These are phyloP conservation scores for Globisporangium spiculum DNA, from an alignment of 352 stramenopile species.

Conservation along the genomic window DNA sequence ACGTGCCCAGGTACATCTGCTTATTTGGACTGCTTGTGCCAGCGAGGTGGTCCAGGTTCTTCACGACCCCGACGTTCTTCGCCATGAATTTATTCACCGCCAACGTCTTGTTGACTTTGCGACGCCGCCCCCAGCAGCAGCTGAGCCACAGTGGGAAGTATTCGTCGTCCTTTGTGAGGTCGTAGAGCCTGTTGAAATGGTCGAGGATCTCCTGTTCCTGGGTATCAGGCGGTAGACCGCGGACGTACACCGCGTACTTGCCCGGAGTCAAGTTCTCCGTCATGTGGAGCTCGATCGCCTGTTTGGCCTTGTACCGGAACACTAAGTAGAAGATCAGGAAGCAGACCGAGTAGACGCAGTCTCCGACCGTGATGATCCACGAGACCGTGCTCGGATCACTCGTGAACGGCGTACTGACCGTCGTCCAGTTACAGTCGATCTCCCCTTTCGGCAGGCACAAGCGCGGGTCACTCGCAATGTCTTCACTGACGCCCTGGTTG, in stretches of 20 bases:
- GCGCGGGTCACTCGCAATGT: constrained; percentile 37
- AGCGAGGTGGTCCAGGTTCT: constrained; percentile 66
- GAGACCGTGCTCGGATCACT: constrained; percentile 45
- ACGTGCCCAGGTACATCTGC: constrained; percentile 73
- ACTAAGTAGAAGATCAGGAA: constrained; percentile 69
- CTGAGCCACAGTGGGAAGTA: constrained; percentile 61
- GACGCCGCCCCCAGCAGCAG: constrained; percentile 56
- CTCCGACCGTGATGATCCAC: constrained; percentile 71
- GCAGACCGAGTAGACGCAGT: constrained; percentile 60
- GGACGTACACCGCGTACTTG: constrained; percentile 81
- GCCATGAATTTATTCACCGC: constrained; percentile 25
- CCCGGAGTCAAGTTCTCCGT: constrained; percentile 77
- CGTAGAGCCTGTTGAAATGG: constrained; percentile 77
- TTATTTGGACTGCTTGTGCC: constrained; percentile 37
- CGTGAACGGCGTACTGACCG: constrained; percentile 71
- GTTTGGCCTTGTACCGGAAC: constrained; percentile 39
- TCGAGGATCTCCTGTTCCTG: constrained; percentile 60
- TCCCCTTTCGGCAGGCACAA: constrained; percentile 45
- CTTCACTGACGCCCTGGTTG: constrained; percentile 71
- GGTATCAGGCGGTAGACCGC: constrained; percentile 62
- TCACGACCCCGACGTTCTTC: constrained; percentile 29
- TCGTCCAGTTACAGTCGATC: constrained; percentile 74
- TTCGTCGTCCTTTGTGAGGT: constrained; percentile 63
- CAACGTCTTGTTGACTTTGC: constrained; percentile 45
- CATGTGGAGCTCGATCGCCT: constrained; percentile 60